These are phyloP conservation scores for Plasmodium gonderi DNA, from an alignment of 169 alveolate genomes.

Conservation along the genomic window DNA sequence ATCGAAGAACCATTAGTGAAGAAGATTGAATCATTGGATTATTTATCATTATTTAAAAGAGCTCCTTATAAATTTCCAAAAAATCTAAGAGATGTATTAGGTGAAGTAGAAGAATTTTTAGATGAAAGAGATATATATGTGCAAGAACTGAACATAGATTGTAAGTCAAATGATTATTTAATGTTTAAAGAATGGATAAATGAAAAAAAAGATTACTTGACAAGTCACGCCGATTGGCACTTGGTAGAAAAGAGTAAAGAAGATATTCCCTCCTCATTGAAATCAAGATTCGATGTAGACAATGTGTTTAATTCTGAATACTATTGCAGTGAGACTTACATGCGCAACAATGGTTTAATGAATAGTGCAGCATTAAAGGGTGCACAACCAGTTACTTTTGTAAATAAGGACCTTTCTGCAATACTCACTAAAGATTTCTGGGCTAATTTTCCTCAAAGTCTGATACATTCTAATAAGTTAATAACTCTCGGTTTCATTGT, in stretches of 20 bases:
- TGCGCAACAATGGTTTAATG: background rate
- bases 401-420: background rate
- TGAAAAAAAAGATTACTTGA: background rate
- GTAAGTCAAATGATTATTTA: background rate
- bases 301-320: background rate
- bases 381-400: background rate
- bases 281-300: background rate
- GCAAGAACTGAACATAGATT: background rate
- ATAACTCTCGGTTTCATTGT: background rate
- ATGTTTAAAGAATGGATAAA: background rate
- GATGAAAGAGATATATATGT: background rate
- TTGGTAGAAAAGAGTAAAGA: background rate
- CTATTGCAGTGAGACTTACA: background rate
- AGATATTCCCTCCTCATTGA: background rate
- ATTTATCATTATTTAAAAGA: background rate
- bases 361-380: background rate
- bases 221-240: background rate
- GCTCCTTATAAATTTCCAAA: slow-evolving; percentile 5
- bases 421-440: background rate
- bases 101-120: slow-evolving; percentile 2
- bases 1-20: background rate
- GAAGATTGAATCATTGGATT: background rate
- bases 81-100: background rate
- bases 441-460: background rate
- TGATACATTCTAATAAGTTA: background rate